A percentile compares a stretch with the other conserved stretches of the same genome.
Evolutionary conservation across 352 stramenopile genomes (phyloP).

Genomic region (Globisporangium mamillatum): DNA sequence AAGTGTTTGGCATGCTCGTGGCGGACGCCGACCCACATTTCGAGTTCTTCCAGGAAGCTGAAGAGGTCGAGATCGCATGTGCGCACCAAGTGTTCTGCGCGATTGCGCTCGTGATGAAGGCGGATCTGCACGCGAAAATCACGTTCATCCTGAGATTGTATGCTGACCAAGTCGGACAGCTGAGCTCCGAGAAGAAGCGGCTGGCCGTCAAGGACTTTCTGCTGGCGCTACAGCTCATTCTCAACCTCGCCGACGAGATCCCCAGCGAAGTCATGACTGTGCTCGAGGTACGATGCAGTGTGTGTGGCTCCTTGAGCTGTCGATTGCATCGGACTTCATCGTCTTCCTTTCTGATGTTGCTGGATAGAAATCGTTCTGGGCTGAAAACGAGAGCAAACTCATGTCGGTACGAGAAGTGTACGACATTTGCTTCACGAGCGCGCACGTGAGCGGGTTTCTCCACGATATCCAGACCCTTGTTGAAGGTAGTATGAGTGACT

Average conservation of each 20-base stretch:
- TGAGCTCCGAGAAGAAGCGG: conserved; percentile 40
- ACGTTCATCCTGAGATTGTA: conserved; percentile 60
- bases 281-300: conserved; percentile 25
- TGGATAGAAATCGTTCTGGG: conserved; percentile 41
- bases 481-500: conserved; percentile 25
- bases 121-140: conserved; percentile 58
- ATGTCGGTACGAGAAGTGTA: conserved; percentile 47
- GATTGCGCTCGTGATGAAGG: conserved; percentile 48
- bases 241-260: conserved; percentile 35
- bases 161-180: conserved; percentile 35
- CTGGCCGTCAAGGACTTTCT: conserved; percentile 45
- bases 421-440: conserved; percentile 58
- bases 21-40: conserved; percentile 65
- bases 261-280: conserved; percentile 24
- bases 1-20: conserved; percentile 75
- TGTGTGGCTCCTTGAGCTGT: background rate
- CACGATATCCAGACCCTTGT: conserved; percentile 49
- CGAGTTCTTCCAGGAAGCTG: conserved; percentile 46
- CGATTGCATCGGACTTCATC: background rate
- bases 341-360: background rate
- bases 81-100: conserved; percentile 58
- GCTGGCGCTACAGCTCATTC: conserved; percentile 34
- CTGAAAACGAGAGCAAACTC: conserved; percentile 32
- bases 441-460: conserved; percentile 47
- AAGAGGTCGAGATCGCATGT: conserved; percentile 30